A percentile compares a stretch with the other conserved stretches of the same genome.
Conservation (phyloP, 441 rosid species). For the Populus hybrid region DNA sequence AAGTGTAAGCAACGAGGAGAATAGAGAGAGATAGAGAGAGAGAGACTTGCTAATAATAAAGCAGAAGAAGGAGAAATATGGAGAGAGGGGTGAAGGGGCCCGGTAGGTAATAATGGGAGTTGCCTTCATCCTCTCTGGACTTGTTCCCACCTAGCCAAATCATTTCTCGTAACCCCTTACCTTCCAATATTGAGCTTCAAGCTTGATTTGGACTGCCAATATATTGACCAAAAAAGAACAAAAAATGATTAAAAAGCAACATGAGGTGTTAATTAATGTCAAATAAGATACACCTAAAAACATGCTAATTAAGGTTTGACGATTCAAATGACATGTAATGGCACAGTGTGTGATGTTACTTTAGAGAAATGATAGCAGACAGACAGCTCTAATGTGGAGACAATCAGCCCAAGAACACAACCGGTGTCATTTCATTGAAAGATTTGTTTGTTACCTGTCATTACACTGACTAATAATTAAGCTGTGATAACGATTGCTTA, state of each 20-base stretch:
- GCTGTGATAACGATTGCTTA: background rate
- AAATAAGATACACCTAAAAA: background rate
- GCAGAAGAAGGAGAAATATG: slow-evolving; percentile 16
- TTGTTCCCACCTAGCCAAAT: slow-evolving; percentile 39
- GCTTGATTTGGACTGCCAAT: slow-evolving; percentile 8
- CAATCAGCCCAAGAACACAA: background rate
- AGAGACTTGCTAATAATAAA: background rate
- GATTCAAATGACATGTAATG: background rate
- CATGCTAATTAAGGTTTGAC: background rate
- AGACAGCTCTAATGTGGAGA: background rate
- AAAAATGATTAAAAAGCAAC: background rate
- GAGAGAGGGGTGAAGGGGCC: slow-evolving; percentile 23
- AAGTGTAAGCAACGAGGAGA: too few species aligned
- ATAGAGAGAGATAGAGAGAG: too few species aligned
- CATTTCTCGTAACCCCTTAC: slow-evolving; percentile 7
- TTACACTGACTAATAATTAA: background rate
- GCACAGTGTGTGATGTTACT: too few species aligned
- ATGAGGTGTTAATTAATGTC: too few species aligned
- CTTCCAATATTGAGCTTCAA: slow-evolving; percentile 11
- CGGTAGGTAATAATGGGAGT: slow-evolving; percentile 39
- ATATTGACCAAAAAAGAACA: background rate
- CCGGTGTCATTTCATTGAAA: slow-evolving; percentile 2
- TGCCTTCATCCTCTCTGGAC: slow-evolving; percentile 56
- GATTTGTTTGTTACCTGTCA: background rate
- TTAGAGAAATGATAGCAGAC: background rate